Evolutionary conservation across 1,284 basidiomycete species (phyloP).

Genomic region (Takashimella tepidaria): DNA sequence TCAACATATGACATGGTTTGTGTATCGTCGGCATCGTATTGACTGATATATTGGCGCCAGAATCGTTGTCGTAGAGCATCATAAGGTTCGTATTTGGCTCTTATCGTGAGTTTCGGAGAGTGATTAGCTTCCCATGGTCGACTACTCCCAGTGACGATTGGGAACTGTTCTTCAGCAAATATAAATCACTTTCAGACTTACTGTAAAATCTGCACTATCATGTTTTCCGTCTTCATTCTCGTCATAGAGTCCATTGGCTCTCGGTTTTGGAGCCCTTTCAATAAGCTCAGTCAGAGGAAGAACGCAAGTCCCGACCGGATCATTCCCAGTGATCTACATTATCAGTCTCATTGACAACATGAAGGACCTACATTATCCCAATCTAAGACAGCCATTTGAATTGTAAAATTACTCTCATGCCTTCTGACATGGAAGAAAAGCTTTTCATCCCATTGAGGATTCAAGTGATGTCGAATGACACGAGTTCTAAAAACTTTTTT

Average conservation of each 20-base stretch:
- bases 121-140: conserved; percentile 45
- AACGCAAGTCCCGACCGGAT: conserved; percentile 71
- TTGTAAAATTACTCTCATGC: conserved; percentile 72
- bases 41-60: conserved; percentile 83
- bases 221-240: conserved; percentile 54
- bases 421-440: conserved; percentile 88
- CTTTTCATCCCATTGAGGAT: conserved; percentile 93
- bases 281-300: conserved; percentile 68
- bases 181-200: too few relatives aligned
- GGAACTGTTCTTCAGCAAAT: too few relatives aligned
- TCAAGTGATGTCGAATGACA: conserved; percentile 79
- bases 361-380: conserved; percentile 68
- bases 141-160: conserved; percentile 42
- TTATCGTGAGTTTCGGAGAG: conserved; percentile 48
- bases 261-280: conserved; percentile 65
- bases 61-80: conserved; percentile 83
- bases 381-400: conserved; percentile 78
- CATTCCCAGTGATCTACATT: conserved; percentile 68
- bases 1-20: conserved; percentile 75
- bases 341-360: neutral
- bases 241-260: conserved; percentile 69
- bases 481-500: conserved; percentile 95
- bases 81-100: conserved; percentile 93
- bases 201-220: conserved; percentile 66
- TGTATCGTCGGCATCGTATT: conserved; percentile 88